phyloP scores from a whole-genome alignment of 2,329 filamentous ascomycete genomes.

The Paecilomyces dactylethromorphus region DNA sequence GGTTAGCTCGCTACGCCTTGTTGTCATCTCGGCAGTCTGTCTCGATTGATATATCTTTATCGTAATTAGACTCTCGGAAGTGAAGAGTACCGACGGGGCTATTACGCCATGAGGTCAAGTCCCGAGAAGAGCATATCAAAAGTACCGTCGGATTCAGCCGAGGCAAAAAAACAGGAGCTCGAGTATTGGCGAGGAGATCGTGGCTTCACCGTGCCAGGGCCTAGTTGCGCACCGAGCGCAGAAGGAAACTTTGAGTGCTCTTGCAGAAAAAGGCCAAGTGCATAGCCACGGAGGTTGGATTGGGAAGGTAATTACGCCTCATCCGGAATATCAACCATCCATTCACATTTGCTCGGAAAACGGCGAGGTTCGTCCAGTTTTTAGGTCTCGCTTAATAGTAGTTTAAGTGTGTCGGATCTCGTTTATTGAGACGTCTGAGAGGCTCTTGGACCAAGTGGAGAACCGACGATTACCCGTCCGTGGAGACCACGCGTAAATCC shows the following conservation, averaged over 20 bases:
- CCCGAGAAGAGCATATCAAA: too few relatives aligned
- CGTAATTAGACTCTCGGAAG: too few relatives aligned
- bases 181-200: neutral
- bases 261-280: neutral
- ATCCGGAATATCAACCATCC: neutral
- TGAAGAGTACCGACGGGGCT: too few relatives aligned
- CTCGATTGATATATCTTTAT: too few relatives aligned
- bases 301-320: neutral
- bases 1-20: too few relatives aligned
- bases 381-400: neutral
- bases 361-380: neutral
- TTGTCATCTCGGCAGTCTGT: too few relatives aligned
- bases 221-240: neutral
- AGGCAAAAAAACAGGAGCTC: neutral
- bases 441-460: neutral
- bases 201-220: neutral
- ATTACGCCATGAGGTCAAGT: too few relatives aligned
- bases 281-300: neutral
- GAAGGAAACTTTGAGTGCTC: neutral
- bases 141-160: neutral
- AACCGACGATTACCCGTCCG: neutral
- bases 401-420: neutral
- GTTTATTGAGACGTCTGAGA: neutral
- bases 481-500: neutral
- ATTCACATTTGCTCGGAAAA: neutral